Base-by-base conservation (phyloP, 2,329 filamentous ascomycete genomes). In the Claviceps sp. region DNA sequence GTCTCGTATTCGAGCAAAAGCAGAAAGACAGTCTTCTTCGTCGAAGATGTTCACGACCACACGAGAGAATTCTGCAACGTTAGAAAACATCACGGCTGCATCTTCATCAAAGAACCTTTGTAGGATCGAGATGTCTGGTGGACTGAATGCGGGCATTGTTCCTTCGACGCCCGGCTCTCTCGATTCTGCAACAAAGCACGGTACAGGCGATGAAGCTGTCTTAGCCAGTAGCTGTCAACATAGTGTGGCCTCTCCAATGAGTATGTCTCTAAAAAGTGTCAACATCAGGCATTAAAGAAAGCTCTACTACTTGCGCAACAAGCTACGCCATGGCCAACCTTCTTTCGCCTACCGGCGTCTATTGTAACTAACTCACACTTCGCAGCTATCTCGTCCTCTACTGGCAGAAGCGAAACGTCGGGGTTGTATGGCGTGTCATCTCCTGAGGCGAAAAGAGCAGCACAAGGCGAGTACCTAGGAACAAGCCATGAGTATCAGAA, bases 1-100 rank as follows among this genome's bases (percentile, higher is more conserved):
- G 16, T 55, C 59, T 62, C 47, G 70, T 70, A 54, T 66, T 62
- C 22, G 60, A 61, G 24, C 42, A 50, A 40, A 67, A 56, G 36
- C 53, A 3, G 16, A n/a, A 22, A 52, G 47, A 22, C 30, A 52
- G n/a, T 52, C 53, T 9, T 44, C 50, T n/a, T 50, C 53, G 18
- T 52, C 53, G 20, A 54, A 50, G 34, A 47, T 36, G 9, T 51
- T 50, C 13, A 22, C 20, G 13, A 26, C 20, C 26, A 26, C 9
- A 38, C 36, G 18, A 11, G 48, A 48, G 9, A 38, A 5, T 9
- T 20, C 44, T 40, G 24, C 24, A 16, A 14, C 26, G 16, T 22
- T 44, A 24, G n/a, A 43, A 30, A 30, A 36, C 6, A 26, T 40
- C 5, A 52, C 47, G 5, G 44, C 50, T 8, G 42, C 45, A 22